These are phyloP conservation scores for Tetrahymena thermophila DNA, from an alignment of 73 alveolate genomes.

Conservation along the genomic window DNA sequence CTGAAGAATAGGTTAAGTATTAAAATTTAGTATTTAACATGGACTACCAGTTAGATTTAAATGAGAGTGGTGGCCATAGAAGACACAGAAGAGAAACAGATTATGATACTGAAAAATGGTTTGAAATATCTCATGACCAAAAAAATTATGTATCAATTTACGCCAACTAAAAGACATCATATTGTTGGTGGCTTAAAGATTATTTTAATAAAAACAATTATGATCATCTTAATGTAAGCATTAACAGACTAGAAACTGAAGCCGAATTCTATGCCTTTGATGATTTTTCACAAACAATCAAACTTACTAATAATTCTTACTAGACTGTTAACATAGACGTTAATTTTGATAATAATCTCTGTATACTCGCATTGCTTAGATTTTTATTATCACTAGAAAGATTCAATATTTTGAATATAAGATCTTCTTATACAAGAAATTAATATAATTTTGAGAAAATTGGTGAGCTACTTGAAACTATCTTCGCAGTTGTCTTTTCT, in stretches of 20 bases:
- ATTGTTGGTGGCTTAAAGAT: neutral
- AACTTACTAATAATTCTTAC: neutral
- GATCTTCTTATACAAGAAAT: neutral
- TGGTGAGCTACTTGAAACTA: neutral
- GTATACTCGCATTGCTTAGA: neutral
- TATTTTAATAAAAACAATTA: neutral
- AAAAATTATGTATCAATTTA: neutral
- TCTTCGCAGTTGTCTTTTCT: neutral
- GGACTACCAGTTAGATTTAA: neutral
- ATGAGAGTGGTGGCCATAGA: neutral
- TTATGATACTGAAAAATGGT: neutral
- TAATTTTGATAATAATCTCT: neutral
- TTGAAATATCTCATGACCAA: neutral
- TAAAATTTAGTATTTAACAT: neutral
- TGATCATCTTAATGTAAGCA: neutral
- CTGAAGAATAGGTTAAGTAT: neutral
- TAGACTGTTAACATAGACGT: neutral
- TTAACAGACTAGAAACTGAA: neutral
- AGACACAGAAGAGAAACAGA: neutral
- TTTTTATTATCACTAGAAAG: neutral
- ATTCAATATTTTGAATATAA: neutral
- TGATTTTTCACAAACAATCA: neutral
- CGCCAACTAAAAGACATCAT: neutral
- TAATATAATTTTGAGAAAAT: neutral
- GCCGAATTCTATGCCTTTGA: neutral